Evolutionary conservation across 345 rosid genomes (phyloP), one percentile per base, ranked within the genome.

Genomic region (Passiflora organensis): DNA sequence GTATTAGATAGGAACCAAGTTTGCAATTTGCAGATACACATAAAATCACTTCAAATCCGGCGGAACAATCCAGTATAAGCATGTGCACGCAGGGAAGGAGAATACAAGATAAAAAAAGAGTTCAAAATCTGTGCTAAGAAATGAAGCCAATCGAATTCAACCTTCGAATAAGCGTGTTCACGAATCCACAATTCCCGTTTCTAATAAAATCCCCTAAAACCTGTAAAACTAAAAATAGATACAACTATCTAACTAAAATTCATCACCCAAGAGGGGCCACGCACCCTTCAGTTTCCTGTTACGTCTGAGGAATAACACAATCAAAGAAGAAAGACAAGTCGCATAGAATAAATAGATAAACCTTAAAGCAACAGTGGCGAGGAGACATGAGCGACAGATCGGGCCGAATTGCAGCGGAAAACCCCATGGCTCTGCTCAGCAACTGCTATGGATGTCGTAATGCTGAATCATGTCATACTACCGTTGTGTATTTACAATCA

Each of bases 371-470:
- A 32, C 1, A 61, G 11, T 43, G 15, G 23, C 15, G 45, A 20
- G 45, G 13, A 14, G 44, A 28, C 21, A 16, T 20, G 45, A 15
- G 41, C 24, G 36, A 37, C n/a, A 78, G 86, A 76, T 72, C 24
- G 63, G 43, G 62, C 66, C 72, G 78, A 59, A 82, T 15, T 62
- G 76, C 63, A 43, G 74, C 76, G 32, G 84, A 71, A 55, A 74
- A 77, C 47, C 81, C 84, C 96, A 85, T 85, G 43, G 28, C 23
- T 24, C 22, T 12, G 55, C 52, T 28, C 34, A 2, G 34, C 43
- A 2, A 39, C 4, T 39, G 43, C 43, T 10, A 39, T 10, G 43
- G 43, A 39, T 14, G 14, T 39, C 5, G 43, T 14, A 39, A 10
- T 39, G 12, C 39, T 36, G n/a, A n/a, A n/a, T n/a, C n/a, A n/a